A percentile compares a stretch with the other conserved stretches of the same genome.
These are phyloP conservation scores for Peniophora sp. DNA, from an alignment of 1,284 basidiomycete genomes.

Conservation along the genomic window DNA sequence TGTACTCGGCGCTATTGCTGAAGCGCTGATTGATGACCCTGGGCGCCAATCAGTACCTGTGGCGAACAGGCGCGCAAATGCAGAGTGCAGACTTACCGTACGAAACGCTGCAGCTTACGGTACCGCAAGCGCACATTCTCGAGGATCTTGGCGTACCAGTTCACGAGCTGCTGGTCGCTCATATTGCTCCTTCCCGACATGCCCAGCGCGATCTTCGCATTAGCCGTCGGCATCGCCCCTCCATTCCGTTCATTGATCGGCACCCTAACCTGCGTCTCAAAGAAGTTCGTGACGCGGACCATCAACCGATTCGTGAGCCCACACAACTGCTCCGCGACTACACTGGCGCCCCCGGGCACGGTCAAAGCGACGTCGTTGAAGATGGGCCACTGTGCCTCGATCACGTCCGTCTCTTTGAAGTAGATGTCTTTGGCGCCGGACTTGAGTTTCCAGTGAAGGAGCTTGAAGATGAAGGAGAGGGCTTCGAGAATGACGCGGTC, in stretches of 20 bases:
- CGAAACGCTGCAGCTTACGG: conserved; percentile 90
- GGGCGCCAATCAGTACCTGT: no score
- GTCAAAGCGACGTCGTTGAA: conserved; percentile 91
- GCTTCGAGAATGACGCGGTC: conserved; percentile 87
- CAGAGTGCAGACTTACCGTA: conserved; percentile 45
- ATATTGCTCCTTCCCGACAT: conserved; percentile 30
- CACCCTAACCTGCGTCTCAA: conserved; percentile 87
- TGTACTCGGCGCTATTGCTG: conserved; percentile 94
- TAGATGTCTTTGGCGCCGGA: conserved; percentile 88
- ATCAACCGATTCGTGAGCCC: conserved; percentile 86
- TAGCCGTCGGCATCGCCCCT: conserved; percentile 12
- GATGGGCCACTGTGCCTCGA: conserved; percentile 95
- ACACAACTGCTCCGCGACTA: conserved; percentile 93
- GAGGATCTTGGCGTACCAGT: conserved; percentile 90
- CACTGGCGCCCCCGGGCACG: conserved; percentile 80
- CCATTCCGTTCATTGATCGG: conserved; percentile 30
- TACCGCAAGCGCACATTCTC: conserved; percentile 91
- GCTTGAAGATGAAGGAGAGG: conserved; percentile 85
- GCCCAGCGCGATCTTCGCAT: conserved; percentile 12
- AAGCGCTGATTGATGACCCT: conserved; percentile 82
- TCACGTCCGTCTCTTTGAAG: conserved; percentile 96
- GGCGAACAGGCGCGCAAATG: not conserved
- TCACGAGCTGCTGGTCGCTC: conserved; percentile 75
- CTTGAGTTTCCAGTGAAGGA: conserved; percentile 95
- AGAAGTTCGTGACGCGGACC: conserved; percentile 86